Evolutionary conservation across 345 rosid species (phyloP), one percentile per base, ranked within the genome.

Genomic region (Nasturtium officinale): DNA sequence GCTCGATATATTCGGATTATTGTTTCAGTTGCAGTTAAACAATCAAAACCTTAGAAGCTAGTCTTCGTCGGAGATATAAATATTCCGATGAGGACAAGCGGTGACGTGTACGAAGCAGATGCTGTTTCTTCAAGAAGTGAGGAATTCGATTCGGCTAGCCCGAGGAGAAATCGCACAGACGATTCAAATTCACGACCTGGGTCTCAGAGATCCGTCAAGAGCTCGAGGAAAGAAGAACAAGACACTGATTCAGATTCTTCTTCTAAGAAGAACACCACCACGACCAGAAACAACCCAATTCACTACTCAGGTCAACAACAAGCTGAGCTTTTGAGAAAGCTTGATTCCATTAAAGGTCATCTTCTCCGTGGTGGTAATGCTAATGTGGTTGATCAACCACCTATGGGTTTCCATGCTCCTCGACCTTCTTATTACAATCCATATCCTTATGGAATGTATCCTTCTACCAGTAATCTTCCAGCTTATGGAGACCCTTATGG

Each of bases 361-460:
- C 16, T 78, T 21, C 65, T 78, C 21, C 77, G 63, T 17, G 62
- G 65, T 56, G 51, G 57, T 72, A 38, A 30, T 60, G 16, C 58
- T 16, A 53, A 53, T 61, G 61, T 58, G 43, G 42, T 1, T 20
- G 64, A 35, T 47, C 28, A 57, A n/a, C 29, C 77, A 32, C 72
- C 29, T 11, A 9, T 40, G 69, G 72, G 53, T 68, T 65, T 57
- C 45, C 72, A 56, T 33, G 71, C 23, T 5, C 78, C 72, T 2
- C 82, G 81, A 26, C 83, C 85, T 21, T 61, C 86, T 73, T 87
- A 78, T 82, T 78, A 79, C 67, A 77, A 69, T 67, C 85, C 80
- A 48, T 73, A 16, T 35, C 85, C 85, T 75, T 85, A 79, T 71
- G 50, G 83, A 40, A 75, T 77, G 61, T 74, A 66, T 81, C 87